Evolutionary conservation across 345 rosid genomes (phyloP), one percentile per base, ranked within the genome.

Genomic region (Noccaea bulbosa): DNA sequence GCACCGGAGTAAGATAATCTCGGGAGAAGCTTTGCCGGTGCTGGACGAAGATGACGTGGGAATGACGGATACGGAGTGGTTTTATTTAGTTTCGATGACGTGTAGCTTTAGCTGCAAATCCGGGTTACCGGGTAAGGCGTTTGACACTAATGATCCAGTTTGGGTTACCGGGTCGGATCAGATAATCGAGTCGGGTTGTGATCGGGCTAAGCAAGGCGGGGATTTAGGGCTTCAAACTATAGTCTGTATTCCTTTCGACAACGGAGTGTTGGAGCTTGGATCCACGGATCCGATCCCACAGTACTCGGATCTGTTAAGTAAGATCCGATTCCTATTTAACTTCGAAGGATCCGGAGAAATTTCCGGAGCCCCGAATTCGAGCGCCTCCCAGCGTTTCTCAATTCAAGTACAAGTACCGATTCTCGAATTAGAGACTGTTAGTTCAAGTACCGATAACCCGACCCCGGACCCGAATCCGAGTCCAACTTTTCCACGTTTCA

Each of bases 11-110:
- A 83, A 80, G 33, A 67, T 93, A 74, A 88, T 89, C 56, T 75
- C 97, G 2, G 94, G 91, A 69, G 59, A 86, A 9, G 11, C 70
- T 1, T 41, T 43, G 0, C 38, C 69, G 35, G 53, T 51, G 68
- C 0, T 62, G 45, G 12, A 10, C 6, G 73, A 27, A 3, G 10
- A 76, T 22, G 98, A 87, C 68, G 96, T 87, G 53, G 98, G 91
- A 48, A 90, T 91, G 68, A 84, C 91, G 8, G 98, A 93, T 68
- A 81, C 86, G 3, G 98, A 93, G 79, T 93, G 98, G 97, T 93
- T 88, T 81, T 91, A 80, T 65, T 81, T 91, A 38, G 84, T 91
- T 27, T 91, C 97, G 4, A 93, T 93, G 98, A 87, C 94, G 33
- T 87, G 82, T 69, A 81, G 87, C 5, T 93, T 89, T 55, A 80